These are phyloP conservation scores for Dalechampia spathulata DNA, from an alignment of 441 rosid genomes.

Conservation along the genomic window DNA sequence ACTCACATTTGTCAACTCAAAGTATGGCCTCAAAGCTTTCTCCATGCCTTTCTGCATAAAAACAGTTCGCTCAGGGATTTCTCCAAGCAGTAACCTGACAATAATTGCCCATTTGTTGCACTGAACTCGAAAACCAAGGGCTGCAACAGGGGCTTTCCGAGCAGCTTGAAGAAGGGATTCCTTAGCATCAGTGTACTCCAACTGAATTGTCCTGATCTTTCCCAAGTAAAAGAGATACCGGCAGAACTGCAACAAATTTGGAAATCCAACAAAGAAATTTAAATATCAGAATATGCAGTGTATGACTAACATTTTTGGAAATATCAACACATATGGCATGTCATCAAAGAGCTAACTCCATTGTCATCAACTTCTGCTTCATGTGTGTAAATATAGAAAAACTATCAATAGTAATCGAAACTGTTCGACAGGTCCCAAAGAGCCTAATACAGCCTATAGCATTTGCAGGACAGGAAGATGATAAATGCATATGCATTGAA, in stretches of 20 bases:
- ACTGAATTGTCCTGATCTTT: constrained; percentile 65
- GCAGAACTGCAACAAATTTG: constrained; percentile 55
- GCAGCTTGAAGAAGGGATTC: constrained; percentile 79
- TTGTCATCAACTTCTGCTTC: too few relatives aligned
- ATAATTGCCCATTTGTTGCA: constrained; percentile 78
- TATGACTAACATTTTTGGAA: neutral
- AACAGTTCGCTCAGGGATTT: constrained; percentile 66
- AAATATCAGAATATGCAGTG: constrained; percentile 2
- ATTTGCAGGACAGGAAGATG: too few relatives aligned
- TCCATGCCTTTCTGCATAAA: constrained; percentile 80
- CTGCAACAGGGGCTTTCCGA: constrained; percentile 61
- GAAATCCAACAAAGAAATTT: too few relatives aligned
- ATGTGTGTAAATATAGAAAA: too few relatives aligned
- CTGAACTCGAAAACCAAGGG: constrained; percentile 68
- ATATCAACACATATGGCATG: too few relatives aligned
- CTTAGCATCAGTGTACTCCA: constrained; percentile 80
- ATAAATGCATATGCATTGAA: too few relatives aligned
- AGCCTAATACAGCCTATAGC: too few relatives aligned
- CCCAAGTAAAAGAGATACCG: constrained; percentile 70
- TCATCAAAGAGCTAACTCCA: too few relatives aligned
- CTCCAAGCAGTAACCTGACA: constrained; percentile 62
- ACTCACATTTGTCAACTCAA: constrained; percentile 79
- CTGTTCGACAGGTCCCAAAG: too few relatives aligned
- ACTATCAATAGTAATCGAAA: too few relatives aligned
- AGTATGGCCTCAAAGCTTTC: constrained; percentile 69